Evolutionary conservation across 2,329 filamentous ascomycete genomes (phyloP).

Genomic region (Stenocarpella maydis): DNA sequence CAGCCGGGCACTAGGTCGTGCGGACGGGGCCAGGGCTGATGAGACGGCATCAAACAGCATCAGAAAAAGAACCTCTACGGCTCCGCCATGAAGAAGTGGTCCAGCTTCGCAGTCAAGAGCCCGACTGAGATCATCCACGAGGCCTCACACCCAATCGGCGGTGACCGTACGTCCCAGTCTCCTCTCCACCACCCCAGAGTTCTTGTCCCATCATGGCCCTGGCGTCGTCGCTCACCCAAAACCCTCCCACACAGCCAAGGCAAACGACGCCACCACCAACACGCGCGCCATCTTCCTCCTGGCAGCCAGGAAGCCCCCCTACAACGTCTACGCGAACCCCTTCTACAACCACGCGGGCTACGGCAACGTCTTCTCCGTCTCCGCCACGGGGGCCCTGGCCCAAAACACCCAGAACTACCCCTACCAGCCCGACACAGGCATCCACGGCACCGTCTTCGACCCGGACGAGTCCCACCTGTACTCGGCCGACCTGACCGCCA

Average conservation of each 20-base stretch:
- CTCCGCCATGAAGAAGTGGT: constrained; percentile 93
- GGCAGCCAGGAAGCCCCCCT: constrained; percentile 78
- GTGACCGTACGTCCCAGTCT: constrained; percentile 68
- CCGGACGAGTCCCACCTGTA: constrained; percentile 78
- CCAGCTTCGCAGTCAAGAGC: constrained; percentile 78
- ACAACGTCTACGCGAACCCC: constrained; percentile 87
- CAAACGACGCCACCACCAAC: constrained; percentile 75
- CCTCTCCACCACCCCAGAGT: background rate
- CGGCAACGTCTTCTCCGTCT: constrained; percentile 78
- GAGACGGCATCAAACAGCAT: constrained; percentile 60
- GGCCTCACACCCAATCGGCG: constrained; percentile 76
- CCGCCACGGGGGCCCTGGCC: constrained; percentile 63
- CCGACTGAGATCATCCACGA: constrained; percentile 80
- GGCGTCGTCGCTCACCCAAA: constrained; percentile 50
- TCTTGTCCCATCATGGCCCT: background rate
- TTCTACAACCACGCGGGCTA: constrained; percentile 88
- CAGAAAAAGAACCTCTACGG: constrained; percentile 86
- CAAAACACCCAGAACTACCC: constrained; percentile 76
- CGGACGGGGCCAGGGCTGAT: background rate
- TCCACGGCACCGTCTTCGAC: constrained; percentile 86
- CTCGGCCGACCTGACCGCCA: constrained; percentile 79
- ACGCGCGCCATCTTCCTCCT: constrained; percentile 91
- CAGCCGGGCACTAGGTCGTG: background rate
- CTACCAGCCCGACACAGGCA: constrained; percentile 74
- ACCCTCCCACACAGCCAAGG: constrained; percentile 52